Base-by-base conservation (phyloP, 2,329 filamentous ascomycete species). In the Diaporthe sp. region DNA sequence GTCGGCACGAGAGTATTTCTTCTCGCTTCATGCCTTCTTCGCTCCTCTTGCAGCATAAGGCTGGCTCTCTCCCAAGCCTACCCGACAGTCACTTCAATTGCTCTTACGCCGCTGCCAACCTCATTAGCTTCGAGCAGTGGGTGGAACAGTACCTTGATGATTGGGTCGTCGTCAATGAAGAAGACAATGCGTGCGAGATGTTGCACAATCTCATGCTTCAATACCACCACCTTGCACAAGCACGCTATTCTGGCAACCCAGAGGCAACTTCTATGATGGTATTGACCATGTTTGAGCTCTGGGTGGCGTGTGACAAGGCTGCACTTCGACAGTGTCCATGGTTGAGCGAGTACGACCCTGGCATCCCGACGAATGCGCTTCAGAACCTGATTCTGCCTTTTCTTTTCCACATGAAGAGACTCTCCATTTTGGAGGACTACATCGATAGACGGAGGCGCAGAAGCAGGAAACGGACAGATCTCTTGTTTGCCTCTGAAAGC, bases 271-370 rank as follows among this genome's bases (percentile, higher is more conserved):
- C 91, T 0, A 75, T 86, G 6, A 91, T 92, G 87, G 73, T 91
- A 3, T 83, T 93, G 0, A 89, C 86, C 0, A 77, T 89, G 0
- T 76, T 91, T 3, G 89, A 92, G 71, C 79, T 93, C 0, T 93
- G 91, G 91, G 78, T 89, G 10, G 88, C 87, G 0, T 85, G 87
- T 42, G 91, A 93, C 75, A 86, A 82, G 68, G 82, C 83, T 2
- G 86, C 86, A 0, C 81, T 83, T 1, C 19, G 72, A 1, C 72
- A 81, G 0, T 81, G 84, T n/a, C 81, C 84, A 0, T 75, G 89
- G 7, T 77, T 92, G 0, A 10, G 8, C 0, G 79, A 89, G 0
- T 92, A 90, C 75, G 78, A 84, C 9, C 83, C 87, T 0, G 85
- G 85, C 5, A 78, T 92, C 0, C 83, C 84, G 0, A 15, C 70